These are phyloP conservation scores for Dipteronia dyeriana DNA, from an alignment of 345 rosid genomes.

Conservation along the genomic window DNA sequence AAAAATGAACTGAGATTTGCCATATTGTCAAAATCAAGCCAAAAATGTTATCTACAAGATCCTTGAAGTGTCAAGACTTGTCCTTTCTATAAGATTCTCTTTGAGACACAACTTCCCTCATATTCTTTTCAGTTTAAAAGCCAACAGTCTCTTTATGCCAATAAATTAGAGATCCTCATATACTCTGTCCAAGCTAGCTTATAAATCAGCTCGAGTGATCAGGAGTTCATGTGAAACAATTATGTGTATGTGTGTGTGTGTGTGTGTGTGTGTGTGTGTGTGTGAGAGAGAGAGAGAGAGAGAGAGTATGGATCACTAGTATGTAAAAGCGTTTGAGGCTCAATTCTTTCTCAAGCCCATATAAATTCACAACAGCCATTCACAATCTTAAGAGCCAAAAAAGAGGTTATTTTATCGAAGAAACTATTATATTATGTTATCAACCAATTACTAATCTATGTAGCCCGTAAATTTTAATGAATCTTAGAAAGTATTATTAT, in stretches of 20 bases:
- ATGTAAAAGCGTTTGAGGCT: background rate
- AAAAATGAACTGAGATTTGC: no score
- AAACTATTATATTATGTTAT: background rate
- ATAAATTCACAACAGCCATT: background rate
- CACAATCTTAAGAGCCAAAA: constrained; percentile 4
- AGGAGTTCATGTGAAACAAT: background rate
- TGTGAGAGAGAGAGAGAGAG: no score
- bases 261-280: no score
- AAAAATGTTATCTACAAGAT: no score
- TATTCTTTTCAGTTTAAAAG: background rate
- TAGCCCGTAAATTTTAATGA: background rate
- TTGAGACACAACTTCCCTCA: background rate
- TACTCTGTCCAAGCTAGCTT: background rate
- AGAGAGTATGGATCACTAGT: background rate
- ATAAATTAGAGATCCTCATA: background rate
- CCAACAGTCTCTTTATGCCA: background rate
- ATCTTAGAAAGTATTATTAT: background rate
- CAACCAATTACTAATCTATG: background rate
- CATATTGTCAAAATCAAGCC: no score
- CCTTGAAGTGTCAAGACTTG: background rate
- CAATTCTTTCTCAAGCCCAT: background rate
- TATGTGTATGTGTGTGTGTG: no score
- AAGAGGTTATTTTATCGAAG: background rate
- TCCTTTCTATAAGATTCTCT: background rate
- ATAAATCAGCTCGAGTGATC: background rate